A percentile compares a stretch with the other conserved stretches of the same genome.
phyloP scores from a whole-genome alignment of 495 filamentous ascomycete species.

The Penicillium goetzii region DNA sequence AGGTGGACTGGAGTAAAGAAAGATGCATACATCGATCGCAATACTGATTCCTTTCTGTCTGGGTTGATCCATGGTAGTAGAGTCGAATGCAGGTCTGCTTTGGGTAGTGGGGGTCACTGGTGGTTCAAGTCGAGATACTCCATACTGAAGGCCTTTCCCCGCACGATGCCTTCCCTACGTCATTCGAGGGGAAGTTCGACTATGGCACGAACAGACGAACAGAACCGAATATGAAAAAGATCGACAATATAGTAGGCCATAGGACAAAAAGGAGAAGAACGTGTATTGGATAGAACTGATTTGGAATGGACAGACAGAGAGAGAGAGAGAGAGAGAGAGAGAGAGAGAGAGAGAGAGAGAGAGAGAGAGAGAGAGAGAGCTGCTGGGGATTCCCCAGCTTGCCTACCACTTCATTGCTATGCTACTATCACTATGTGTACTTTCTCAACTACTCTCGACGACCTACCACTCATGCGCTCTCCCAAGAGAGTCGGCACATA shows the following conservation, averaged over 20 bases:
- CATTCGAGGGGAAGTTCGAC: neutral
- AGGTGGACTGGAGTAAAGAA: neutral
- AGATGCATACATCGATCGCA: conserved; percentile 32
- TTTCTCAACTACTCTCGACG: neutral
- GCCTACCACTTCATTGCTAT: neutral
- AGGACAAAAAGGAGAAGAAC: neutral
- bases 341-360: too few relatives aligned
- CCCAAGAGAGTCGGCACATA: neutral
- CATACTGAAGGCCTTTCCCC: neutral
- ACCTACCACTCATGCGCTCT: neutral
- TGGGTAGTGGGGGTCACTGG: neutral
- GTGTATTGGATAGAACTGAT: neutral
- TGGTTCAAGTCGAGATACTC: neutral
- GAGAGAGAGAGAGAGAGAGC: neutral
- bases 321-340: too few relatives aligned
- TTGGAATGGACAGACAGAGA: too few relatives aligned
- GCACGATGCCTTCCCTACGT: conserved; percentile 9
- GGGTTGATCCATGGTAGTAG: conserved; percentile 7
- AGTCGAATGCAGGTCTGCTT: neutral
- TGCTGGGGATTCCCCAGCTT: neutral
- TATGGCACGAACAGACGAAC: neutral
- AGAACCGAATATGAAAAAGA: neutral
- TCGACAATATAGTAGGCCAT: neutral
- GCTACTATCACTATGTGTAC: neutral
- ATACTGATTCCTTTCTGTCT: conserved; percentile 28